Evolutionary conservation across 225 moss, liverwort and hornwort species (phyloP), one percentile per base, ranked within the genome.

Genomic region (Marchantia polymorpha): DNA sequence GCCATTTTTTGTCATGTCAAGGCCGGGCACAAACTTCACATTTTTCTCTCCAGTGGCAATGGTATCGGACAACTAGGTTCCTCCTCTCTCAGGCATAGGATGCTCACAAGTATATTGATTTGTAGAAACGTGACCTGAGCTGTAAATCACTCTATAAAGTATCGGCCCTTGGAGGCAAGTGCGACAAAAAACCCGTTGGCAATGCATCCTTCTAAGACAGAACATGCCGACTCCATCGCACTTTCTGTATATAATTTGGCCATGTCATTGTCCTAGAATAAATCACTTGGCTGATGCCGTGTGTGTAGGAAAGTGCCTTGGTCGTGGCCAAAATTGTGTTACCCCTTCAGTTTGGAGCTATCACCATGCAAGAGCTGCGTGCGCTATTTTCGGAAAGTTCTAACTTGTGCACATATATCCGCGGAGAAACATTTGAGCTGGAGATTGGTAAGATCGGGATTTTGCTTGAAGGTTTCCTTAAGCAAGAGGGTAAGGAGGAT

Each of bases 401-500:
- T 27, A 77, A 76, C 17, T 90, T 96, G 92, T 87, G 90, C 49
- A 85, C 84, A n/a, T 96, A 94, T 47, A 90, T 94, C 25, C 86
- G 89, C 2, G 90, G 92, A 49, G 96, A 96, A 83, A 88, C 91
- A 19, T 89, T 96, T 59, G 92, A 93, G 82, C 81, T 94, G 77
- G 88, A 87, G 53, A 58, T 74, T 13, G 80, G 77, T 51, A 88
- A 86, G 72, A 90, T 92, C 72, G 96, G 94, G 10, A 63, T 96
- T 64, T 81, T 96, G 69, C 81, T 96, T 77, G 96, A 96, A 87
- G 96, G 96, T 31, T 92, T 94, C 79, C 83, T 96, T 60, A 88
- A 87, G 56, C 92, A 81, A 81, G 94, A 96, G 80, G 86, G 83
- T 16, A 90, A 83, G 80, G 39, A 39, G 39, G 76, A 83, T 20